Evolutionary conservation across 495 filamentous ascomycete genomes (phyloP), one percentile per base, ranked within the genome.

Genomic region (Penicillium dipodomyicola): DNA sequence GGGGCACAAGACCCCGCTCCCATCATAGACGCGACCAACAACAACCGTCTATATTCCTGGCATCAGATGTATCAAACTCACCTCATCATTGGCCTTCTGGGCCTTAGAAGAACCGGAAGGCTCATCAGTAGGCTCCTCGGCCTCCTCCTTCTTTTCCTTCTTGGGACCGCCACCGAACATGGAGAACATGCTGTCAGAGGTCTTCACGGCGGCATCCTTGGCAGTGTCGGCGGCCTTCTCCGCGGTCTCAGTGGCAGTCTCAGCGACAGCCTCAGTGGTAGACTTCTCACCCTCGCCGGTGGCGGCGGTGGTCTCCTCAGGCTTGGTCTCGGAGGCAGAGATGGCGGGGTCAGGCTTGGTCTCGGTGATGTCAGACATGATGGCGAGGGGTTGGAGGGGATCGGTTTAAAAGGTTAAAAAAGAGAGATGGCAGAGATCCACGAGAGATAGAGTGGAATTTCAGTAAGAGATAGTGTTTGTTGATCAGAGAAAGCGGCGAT

Each of bases 151-250:
- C 76, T 83, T 83, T 67, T 87, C 84, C 69, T 86, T 86, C 71
- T 90, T 92, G 49, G 91, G 89, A 17, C 87, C 87, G 52, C 92
- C 92, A 57, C 94, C 94, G 72, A 98, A 98, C 94, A 98, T 98
- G 70, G 88, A 89, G 80, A 96, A 98, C 50, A 98, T 87, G 67
- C 76, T 87, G 65, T 85, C 86, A 64, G 85, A 82, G 32, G 86
- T 83, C 58, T 82, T 84, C 27, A 77, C 60, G 25, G 80, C 80
- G 30, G 81, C 74, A 32, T 73, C 73, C 51, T 80, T 73, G 49
- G 75, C 77, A 43, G 77, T 71, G 37, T 77, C 69, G 22, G 72
- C 81, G 51, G 77, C 74, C 7, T 68, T 67, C 23, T 77, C 67
- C 22, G 73, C 78, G 46, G 71, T 67, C 41, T 72, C 71, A 45